These are phyloP conservation scores for Staphylotrichum tortipilum DNA, from an alignment of 495 filamentous ascomycete genomes.

Conservation along the genomic window DNA sequence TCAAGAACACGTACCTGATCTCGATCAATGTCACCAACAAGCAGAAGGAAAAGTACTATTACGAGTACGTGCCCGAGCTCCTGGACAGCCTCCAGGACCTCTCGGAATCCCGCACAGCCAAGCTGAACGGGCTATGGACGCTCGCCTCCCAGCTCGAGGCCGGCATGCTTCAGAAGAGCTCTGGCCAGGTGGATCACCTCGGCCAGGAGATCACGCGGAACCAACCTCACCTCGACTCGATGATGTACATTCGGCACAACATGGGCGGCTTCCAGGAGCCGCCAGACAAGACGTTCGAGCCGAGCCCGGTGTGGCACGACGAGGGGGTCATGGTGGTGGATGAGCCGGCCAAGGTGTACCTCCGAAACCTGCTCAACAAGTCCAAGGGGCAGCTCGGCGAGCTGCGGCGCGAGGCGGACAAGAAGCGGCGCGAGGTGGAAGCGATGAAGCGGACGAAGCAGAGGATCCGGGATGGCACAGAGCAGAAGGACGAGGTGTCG, in stretches of 20 bases:
- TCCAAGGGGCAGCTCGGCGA: conserved; percentile 76
- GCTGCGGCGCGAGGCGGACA: conserved; percentile 70
- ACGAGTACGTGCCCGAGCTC: conserved; percentile 91
- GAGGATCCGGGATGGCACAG: conserved; percentile 66
- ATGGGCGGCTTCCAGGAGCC: conserved; percentile 73
- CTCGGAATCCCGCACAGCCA: conserved; percentile 74
- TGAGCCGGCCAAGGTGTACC: conserved; percentile 76
- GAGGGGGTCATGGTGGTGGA: conserved; percentile 75
- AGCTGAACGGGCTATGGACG: conserved; percentile 79
- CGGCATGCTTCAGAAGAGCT: conserved; percentile 59
- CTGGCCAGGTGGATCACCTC: conserved; percentile 59
- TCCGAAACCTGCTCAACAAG: conserved; percentile 85
- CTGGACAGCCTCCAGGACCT: conserved; percentile 87
- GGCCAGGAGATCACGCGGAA: conserved; percentile 80
- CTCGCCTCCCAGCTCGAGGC: conserved; percentile 71
- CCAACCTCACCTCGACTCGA: conserved; percentile 77
- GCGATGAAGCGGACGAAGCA: conserved; percentile 60
- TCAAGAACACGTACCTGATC: conserved; percentile 96
- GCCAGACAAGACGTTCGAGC: conserved; percentile 74
- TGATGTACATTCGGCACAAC: conserved; percentile 97
- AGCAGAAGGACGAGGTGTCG: conserved; percentile 76
- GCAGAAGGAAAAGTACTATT: conserved; percentile 91
- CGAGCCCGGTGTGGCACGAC: conserved; percentile 95
- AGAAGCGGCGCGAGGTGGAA: conserved; percentile 76
- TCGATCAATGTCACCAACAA: conserved; percentile 93